Percentiles rank a stretch among this genome's conserved stretches.
These are phyloP conservation scores for Apiotrichum akiyoshidainum DNA, from an alignment of 1,284 basidiomycete species.

Conservation along the genomic window DNA sequence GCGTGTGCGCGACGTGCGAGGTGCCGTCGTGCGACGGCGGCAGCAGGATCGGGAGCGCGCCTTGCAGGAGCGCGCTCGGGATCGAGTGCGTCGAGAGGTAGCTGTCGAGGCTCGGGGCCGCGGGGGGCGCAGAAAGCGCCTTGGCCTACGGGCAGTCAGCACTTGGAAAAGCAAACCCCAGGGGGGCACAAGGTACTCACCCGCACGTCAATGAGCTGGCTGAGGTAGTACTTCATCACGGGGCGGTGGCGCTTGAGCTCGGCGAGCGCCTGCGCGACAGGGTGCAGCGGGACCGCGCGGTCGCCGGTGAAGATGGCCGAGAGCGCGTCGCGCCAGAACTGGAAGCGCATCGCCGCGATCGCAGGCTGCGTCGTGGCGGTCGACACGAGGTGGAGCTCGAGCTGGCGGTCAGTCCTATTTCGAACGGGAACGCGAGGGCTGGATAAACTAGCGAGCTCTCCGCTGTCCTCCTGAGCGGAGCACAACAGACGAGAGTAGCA, in stretches of 20 bases:
- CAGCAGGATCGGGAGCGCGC: conserved; percentile 69
- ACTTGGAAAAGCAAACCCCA: too few species aligned
- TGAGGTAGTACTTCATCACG: conserved; percentile 65
- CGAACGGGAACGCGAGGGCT: too few species aligned
- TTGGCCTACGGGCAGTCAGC: conserved; percentile 59
- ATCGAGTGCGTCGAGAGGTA: conserved; percentile 72
- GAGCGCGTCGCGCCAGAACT: conserved; percentile 88
- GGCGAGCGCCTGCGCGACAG: conserved; percentile 71
- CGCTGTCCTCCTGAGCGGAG: too few species aligned
- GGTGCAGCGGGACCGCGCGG: conserved; percentile 62
- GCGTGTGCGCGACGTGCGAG: conserved; percentile 67
- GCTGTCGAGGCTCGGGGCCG: conserved; percentile 67
- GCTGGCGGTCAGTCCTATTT: conserved; percentile 55
- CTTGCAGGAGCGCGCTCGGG: conserved; percentile 72
- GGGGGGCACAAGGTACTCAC: conserved; percentile 54
- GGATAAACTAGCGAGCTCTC: too few species aligned
- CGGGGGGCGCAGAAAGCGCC: conserved; percentile 62
- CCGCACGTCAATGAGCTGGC: conserved; percentile 78
- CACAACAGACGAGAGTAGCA: too few species aligned
- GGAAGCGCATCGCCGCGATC: conserved; percentile 82
- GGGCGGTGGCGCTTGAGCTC: conserved; percentile 57
- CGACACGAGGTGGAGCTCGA: conserved; percentile 76
- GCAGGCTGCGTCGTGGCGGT: conserved; percentile 73
- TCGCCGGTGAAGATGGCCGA: conserved; percentile 56
- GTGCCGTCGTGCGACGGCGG: conserved; percentile 57